These are phyloP conservation scores for Vanrija pseudolonga DNA, from an alignment of 1,284 basidiomycete genomes.

Conservation along the genomic window DNA sequence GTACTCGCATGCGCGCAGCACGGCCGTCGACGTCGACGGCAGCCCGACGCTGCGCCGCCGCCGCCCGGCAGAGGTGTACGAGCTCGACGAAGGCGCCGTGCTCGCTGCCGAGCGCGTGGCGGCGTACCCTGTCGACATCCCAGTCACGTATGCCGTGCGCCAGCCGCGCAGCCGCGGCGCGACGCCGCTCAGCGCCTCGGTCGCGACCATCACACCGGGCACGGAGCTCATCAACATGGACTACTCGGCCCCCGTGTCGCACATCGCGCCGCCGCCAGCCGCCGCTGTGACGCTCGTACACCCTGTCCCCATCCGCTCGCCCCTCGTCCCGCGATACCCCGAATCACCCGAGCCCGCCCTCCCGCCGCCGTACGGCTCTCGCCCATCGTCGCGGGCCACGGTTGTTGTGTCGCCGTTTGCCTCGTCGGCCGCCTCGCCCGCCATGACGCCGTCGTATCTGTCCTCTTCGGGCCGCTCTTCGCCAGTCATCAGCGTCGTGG, in stretches of 20 bases:
- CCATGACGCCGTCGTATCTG: neutral
- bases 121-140: neutral
- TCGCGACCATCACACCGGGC: neutral
- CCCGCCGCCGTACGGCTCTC: too few species aligned
- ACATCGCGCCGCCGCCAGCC: too few species aligned
- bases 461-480: neutral
- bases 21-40: neutral
- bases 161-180: neutral
- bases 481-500: neutral
- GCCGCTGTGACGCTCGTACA: too few species aligned
- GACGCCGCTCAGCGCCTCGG: neutral
- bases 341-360: too few species aligned
- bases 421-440: neutral
- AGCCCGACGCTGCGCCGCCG: conserved; percentile 4
- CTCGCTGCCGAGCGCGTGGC: neutral
- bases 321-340: too few species aligned
- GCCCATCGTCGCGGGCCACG: neutral
- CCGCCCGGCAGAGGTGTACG: conserved; percentile 9
- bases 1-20: neutral
- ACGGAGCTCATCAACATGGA: conserved; percentile 3
- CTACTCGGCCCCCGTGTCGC: neutral
- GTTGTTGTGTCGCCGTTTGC: neutral
- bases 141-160: neutral
- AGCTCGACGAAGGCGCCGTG: conserved; percentile 13
- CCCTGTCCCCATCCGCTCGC: too few species aligned